Evolutionary conservation across 805 yeast genomes (phyloP), one percentile per base, ranked within the genome.

Genomic region (Lachancea nothofagi): DNA sequence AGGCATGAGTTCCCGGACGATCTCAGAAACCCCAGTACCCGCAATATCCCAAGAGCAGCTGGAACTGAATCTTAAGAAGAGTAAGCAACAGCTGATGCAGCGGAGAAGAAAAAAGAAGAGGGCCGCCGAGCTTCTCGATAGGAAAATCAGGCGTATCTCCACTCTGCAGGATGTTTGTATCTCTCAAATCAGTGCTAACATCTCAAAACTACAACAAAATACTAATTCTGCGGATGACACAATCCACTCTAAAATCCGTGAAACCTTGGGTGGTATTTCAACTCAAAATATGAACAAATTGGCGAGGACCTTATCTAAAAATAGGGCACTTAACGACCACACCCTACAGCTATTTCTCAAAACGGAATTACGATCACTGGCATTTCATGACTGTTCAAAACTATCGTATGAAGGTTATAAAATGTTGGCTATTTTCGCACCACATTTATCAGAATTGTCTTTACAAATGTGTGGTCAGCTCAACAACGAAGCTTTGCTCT

Each of bases 401-500:
- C 69, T 93, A 13, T 75, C 77, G 18, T 70, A 72, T 29, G 81
- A 75, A 44, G 74, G 93, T 0, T 71, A 80, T 45, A 73, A 75
- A 50, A 70, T 77, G 47, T 76, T 93, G 27, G 88, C 89, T 0
- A 70, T 94, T 0, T 82, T 66, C 56, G 85, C 96, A 49, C 96
- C 96, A 0, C 69, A 80, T 20, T 45, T 93, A 3, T 78, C 74
- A 47, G 59, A 69, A 1, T 58, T 93, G 31, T 80, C 80, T 0
- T 65, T 93, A 32, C 77, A 78, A 43, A 90, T 89, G 97, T 90
- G 97, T 67, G 98, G 98, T 4, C 89, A 84, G 50, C 64, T 93
- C 29, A 87, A 83, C 50, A 84, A 84, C 55, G 88, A 81, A 46
- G 81, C 83, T 42, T 58, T 93, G 43, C 55, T 67, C 13, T 83